Percentiles rank a stretch among this genome's conserved stretches.
Evolutionary conservation across 768 basidiomycete species (phyloP).

Genomic region (Leccinellum rugosiceps): DNA sequence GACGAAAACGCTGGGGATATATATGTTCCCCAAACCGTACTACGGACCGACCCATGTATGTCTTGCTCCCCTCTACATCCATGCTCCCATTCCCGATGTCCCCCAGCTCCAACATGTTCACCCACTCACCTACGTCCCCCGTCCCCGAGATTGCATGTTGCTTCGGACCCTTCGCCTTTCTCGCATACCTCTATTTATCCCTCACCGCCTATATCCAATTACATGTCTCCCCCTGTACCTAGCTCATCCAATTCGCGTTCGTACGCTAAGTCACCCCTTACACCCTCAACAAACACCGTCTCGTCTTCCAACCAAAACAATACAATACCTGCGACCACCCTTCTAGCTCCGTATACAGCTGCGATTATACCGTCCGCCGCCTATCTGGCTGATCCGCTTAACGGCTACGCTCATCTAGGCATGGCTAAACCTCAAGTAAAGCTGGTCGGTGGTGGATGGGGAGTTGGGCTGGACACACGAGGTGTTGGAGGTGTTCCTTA

Average conservation of each 20-base stretch:
- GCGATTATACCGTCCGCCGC: slow-evolving; percentile 60
- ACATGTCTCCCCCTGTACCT: slow-evolving; percentile 18
- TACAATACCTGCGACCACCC: slow-evolving; percentile 49
- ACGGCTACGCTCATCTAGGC: slow-evolving; percentile 81
- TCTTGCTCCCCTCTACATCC: slow-evolving; percentile 10
- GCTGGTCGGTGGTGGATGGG: slow-evolving; percentile 71
- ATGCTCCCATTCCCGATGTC: slow-evolving; percentile 1
- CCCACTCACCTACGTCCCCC: slow-evolving; percentile 29
- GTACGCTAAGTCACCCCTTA: slow-evolving; percentile 27
- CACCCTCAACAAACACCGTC: slow-evolving; percentile 36
- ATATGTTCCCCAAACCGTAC: slow-evolving; percentile 22
- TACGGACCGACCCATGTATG: slow-evolving; percentile 13
- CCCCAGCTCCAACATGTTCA: slow-evolving; percentile 15
- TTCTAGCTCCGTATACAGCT: slow-evolving; percentile 64
- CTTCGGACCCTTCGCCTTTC: slow-evolving; percentile 21
- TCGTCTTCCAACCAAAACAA: slow-evolving; percentile 47
- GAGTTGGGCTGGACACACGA: slow-evolving; percentile 78
- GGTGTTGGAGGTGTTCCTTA: slow-evolving; percentile 49
- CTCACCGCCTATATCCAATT: slow-evolving; percentile 27
- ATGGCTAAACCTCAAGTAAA: slow-evolving; percentile 84
- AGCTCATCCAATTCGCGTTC: slow-evolving; percentile 18
- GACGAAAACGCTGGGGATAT: slow-evolving; percentile 25
- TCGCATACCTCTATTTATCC: slow-evolving; percentile 20
- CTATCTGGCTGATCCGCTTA: slow-evolving; percentile 79
- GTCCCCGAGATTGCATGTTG: slow-evolving; percentile 26